These are phyloP conservation scores for Yamadazyma atmosphaerica DNA, from an alignment of 1,139 yeast genomes.

Conservation along the genomic window DNA sequence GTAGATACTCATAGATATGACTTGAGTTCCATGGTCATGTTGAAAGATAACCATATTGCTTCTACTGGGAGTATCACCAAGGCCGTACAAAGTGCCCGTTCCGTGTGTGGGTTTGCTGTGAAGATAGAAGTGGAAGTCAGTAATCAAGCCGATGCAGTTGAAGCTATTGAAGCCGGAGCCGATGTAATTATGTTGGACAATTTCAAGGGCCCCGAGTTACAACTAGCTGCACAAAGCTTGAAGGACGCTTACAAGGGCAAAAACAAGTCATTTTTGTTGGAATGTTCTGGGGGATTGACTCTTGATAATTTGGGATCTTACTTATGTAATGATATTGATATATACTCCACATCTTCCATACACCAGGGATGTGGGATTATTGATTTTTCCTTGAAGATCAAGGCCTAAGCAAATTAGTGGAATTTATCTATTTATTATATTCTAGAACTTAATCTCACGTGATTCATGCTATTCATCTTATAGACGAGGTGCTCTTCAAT, in stretches of 20 bases:
- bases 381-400: constrained; percentile 83
- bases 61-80: constrained; percentile 88
- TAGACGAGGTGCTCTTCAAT: constrained; percentile 40
- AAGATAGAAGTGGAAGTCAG: constrained; percentile 94
- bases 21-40: constrained; percentile 92
- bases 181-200: constrained; percentile 96
- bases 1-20: constrained; percentile 93
- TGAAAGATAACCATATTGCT: constrained; percentile 91
- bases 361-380: constrained; percentile 86
- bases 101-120: constrained; percentile 83
- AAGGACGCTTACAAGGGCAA: constrained; percentile 56
- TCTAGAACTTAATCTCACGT: not conserved
- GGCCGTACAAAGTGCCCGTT: constrained; percentile 76
- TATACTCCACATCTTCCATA: constrained; percentile 88
- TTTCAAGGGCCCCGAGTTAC: constrained; percentile 68
- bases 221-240: constrained; percentile 62
- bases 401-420: constrained; percentile 19
- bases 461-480: constrained; percentile 22
- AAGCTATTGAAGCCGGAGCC: constrained; percentile 93
- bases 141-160: constrained; percentile 78
- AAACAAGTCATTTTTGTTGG: constrained; percentile 62
- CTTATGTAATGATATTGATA: constrained; percentile 78
- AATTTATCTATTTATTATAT: not conserved
- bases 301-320: constrained; percentile 63
- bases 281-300: constrained; percentile 90